Base-by-base conservation (phyloP, 192 early-diverging fungal genomes). In the Chytriomyces sp. region DNA sequence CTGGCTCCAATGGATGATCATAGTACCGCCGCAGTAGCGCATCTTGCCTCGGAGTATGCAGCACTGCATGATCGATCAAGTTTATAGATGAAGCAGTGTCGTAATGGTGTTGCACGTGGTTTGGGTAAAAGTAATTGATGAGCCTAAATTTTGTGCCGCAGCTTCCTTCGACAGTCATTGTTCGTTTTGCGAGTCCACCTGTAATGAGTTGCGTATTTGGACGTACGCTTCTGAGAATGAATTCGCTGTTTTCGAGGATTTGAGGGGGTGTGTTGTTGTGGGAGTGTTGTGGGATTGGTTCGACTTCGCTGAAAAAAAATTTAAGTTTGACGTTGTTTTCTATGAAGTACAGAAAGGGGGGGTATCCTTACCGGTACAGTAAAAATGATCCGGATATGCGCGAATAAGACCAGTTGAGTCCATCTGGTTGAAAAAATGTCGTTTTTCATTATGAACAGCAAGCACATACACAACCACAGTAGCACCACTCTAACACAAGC, bases 381-480 rank as follows among this genome's bases (percentile, higher is more conserved):
- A 57, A 3, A 57, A 57, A 57, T 20, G 53, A 20, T 57, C 53
- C 53, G 11, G 53, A 57, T 57, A 57, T 57, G 20, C 53, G 53
- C 53, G 53, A 57, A 20, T 57, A 57, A 57, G 53, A 57, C 53
- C 53, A 57, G 20, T 57, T 57, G 53, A 57, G 53, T 20, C 53
- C 53, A 57, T 57, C 53, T 57, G 53, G 0, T 18, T 11, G 0
- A n/a, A 2, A 35, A 57, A 20, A 57, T 20, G 53, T 57, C 28
- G 28, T 35, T 35, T 35, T 35, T 57, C 53, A 57, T 57, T 57
- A 57, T 57, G 53, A 57, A 18, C 1, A 2, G 28, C 28, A 35
- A 3, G 13, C 3, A 57, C 11, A 57, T 3, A 57, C 11, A 20
- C 53, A n/a, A n/a, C n/a, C n/a, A n/a, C n/a, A n/a, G n/a, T n/a